Evolutionary conservation across 495 filamentous ascomycete genomes (phyloP), one percentile per base, ranked within the genome.

Genomic region (Podospora anserina): DNA sequence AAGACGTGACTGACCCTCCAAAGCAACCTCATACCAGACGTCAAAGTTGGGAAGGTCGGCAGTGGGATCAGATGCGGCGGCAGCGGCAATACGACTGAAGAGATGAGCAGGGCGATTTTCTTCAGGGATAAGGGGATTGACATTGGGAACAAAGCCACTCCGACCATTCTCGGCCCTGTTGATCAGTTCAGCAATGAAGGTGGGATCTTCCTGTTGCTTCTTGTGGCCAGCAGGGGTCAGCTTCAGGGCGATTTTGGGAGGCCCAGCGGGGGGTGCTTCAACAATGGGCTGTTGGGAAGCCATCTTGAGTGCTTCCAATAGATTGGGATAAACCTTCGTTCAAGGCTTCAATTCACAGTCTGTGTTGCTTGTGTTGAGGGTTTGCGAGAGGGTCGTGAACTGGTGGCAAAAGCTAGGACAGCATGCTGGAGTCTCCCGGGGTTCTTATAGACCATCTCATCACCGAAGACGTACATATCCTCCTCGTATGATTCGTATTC

Each of bases 11-110:
- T 19, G 66, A 26, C 1, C 19, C 2, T 32, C 49, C 5, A 68
- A n/a, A 5, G 34, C 34, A 34, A 68, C 19, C 7, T 68, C 34
- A 23, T 68, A 68, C 66, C 66, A 68, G 0, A 49, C 59, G 30
- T 68, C 59, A 54, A 68, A 68, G 49, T 68, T 68, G 19, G 60
- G 60, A 19, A 39, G 27, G 3, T 61, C 27, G 34, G 5, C 34
- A 15, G 15, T 11, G 39, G 39, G 39, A 49, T 49, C 39, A 49
- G 39, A 49, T 3, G 39, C 7, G 15, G 5, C 39, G 15, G 28
- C 44, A 26, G 15, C 26, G 7, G 39, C 39, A 49, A 34, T 16
- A 49, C 27, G 4, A 16, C 15, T 1, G 15, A 1, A 16, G 39
- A 18, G 49, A 39, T 15, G 49, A 28, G 66, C 11, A 34, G 44